Evolutionary conservation across 805 yeast genomes (phyloP), one percentile per base, ranked within the genome.

Genomic region (Lipomyces anomalus): DNA sequence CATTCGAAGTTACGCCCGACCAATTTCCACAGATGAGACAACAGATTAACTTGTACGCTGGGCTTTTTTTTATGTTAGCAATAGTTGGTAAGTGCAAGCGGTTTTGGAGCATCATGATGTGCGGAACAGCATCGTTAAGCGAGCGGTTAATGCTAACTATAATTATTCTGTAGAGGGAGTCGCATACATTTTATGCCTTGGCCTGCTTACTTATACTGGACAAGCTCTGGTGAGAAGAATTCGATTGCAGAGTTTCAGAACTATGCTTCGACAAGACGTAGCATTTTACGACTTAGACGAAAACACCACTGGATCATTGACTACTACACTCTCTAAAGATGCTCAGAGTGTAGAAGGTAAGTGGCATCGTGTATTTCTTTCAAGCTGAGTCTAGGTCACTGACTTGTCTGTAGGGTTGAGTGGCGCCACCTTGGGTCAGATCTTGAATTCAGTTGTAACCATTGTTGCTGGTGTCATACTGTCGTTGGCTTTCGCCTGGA

Each of bases 401-500:
- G n/a, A n/a, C n/a, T n/a, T n/a, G n/a, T n/a, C n/a, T n/a, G 16
- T 17, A 5, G 48, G 53, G 11, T 36, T 60, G 22, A 40, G 55
- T 20, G 64, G 64, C 5, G 54, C 60, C 5, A 56, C 59, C 6
- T 38, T 59, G 16, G 63, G 61, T 18, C 61, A 60, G 32, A 22
- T 59, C 11, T 33, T 56, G 18, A 67, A 68, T 11, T 48, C 70
- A 4, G 9, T 13, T 9, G 30, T 26, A 9, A 26, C 30, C 11
- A 26, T 26, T 13, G 40, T 67, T 43, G 69, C 63, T 38, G 72
- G 73, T 43, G 53, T 66, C 17, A 60, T 67, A 37, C 58, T 69
- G 13, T 67, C 70, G 13, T 58, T 69, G 45, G 61, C 63, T 4
- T 58, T 65, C 45, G 62, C 61, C 38, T 69, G 73, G 73, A 56